Conservation (phyloP, 2,329 filamentous ascomycete species). For the Fusarium abutilonis region DNA sequence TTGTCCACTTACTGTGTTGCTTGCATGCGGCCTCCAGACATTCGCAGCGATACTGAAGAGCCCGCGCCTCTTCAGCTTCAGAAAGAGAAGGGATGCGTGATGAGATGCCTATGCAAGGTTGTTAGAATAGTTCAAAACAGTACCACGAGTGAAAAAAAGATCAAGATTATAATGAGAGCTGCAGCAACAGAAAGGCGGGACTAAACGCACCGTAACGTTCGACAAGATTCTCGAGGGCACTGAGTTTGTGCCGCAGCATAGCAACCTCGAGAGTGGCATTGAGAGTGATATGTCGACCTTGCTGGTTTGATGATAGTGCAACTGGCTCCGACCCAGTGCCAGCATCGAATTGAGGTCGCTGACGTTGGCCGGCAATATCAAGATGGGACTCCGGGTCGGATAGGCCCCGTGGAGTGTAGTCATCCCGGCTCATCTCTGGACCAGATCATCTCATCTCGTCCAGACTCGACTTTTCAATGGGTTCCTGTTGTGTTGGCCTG, state of each 20-base stretch:
- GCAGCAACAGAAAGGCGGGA: constrained; percentile 22
- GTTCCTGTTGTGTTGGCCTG: constrained; percentile 39
- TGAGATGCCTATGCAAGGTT: constrained; percentile 40
- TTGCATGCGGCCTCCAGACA: constrained; percentile 64
- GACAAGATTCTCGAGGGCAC: constrained; percentile 59
- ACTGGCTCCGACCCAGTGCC: constrained; percentile 63
- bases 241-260: constrained; percentile 66
- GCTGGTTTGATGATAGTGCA: constrained; percentile 58
- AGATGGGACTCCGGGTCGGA: constrained; percentile 48
- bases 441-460: constrained; percentile 47
- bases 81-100: constrained; percentile 58
- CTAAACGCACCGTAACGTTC: constrained; percentile 58
- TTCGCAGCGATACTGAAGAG: constrained; percentile 67
- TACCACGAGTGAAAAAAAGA: constrained; percentile 12
- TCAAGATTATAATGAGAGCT: constrained; percentile 19
- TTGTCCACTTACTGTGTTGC: constrained; percentile 46
- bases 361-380: constrained; percentile 48
- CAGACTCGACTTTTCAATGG: constrained; percentile 41
- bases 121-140: constrained; percentile 29
- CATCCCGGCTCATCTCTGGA: constrained; percentile 47
- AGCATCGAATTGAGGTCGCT: constrained; percentile 61
- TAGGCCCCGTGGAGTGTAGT: constrained; percentile 46
- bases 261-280: constrained; percentile 62
- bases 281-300: constrained; percentile 58
- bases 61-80: constrained; percentile 66